Evolutionary conservation across 352 stramenopile species (phyloP).

Genomic region (Pelagophyceae sp.): DNA sequence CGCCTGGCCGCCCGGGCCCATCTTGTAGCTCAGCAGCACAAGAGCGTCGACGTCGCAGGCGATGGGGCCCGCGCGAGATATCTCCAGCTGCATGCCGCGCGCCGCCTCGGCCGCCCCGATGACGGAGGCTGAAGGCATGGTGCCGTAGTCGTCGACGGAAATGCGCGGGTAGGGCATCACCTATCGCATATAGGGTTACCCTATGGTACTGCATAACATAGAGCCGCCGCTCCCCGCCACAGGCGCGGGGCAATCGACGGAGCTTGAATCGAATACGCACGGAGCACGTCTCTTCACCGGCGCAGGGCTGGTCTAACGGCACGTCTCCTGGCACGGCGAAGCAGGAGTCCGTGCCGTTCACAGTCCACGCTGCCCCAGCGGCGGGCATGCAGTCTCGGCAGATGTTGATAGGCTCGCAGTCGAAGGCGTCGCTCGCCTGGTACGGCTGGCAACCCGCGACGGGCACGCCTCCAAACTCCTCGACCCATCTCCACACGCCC

Average conservation of each 20-base stretch:
- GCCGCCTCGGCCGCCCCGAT: neutral
- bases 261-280: too few species aligned
- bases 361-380: too few species aligned
- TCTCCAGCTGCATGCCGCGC: constrained; percentile 12
- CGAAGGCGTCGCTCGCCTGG: constrained; percentile 20
- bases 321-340: constrained; percentile 10
- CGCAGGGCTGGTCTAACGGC: neutral
- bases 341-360: neutral
- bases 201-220: too few species aligned
- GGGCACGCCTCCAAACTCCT: constrained; percentile 17
- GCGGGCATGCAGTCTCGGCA: constrained; percentile 28
- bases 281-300: neutral
- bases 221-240: too few species aligned
- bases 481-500: constrained; percentile 21
- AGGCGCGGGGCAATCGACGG: too few species aligned
- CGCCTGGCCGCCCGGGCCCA: constrained; percentile 20
- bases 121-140: neutral
- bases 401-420: constrained; percentile 23
- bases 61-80: constrained; percentile 28
- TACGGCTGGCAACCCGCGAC: constrained; percentile 24
- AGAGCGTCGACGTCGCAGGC: constrained; percentile 25
- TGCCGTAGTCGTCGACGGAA: neutral
- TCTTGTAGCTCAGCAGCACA: constrained; percentile 21
- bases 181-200: too few species aligned
- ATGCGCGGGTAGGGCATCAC: constrained; percentile 18